Evolutionary conservation across 768 basidiomycete species (phyloP), one percentile per base, ranked within the genome.

Genomic region (Boletus insuetus): DNA sequence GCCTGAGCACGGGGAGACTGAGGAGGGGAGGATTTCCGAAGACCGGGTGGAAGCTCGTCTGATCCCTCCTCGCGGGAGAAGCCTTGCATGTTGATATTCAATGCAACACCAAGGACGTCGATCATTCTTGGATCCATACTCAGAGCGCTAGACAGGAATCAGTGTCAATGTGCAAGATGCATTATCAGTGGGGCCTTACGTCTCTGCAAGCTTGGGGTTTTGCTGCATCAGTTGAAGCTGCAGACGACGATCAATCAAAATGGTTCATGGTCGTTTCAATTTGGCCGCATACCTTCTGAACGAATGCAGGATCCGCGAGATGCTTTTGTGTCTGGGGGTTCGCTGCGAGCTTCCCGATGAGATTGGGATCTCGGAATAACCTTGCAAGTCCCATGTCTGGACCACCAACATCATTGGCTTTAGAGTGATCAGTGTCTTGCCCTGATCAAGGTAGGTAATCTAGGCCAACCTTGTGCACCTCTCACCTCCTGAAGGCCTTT

Each of bases 61-160:
- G 91, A 91, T 35, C 89, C 94, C 75, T 92, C 91, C 17, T 88
- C 85, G 53, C 94, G 80, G 49, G 83, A 79, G 70, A 91, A 88
- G 53, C 88, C 92, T 72, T 91, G 86, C 73, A 98, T 82, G 73
- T 98, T 93, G 62, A 98, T 80, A 34, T 93, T 93, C 89, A 98
- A 92, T 53, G 92, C 80, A 12, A 85, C 95, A 56, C 95, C 95
- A 42, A 98, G 77, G 16, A 94, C 94, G 66, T 91, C 88, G 70
- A 94, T 91, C 92, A 97, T 94, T 55, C 95, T 83, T 35, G 95
- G 85, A 72, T 98, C 95, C 38, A 51, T 54, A 57, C 83, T 75
- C 62, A 90, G 69, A 64, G 83, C 79, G 43, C 81, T 84, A 60
- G 19, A 61, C 6, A 48, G 12, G 31, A 16, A 38, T 66, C 37